Conservation (phyloP, 2,329 filamentous ascomycete genomes). For the Alternaria conjuncta region DNA sequence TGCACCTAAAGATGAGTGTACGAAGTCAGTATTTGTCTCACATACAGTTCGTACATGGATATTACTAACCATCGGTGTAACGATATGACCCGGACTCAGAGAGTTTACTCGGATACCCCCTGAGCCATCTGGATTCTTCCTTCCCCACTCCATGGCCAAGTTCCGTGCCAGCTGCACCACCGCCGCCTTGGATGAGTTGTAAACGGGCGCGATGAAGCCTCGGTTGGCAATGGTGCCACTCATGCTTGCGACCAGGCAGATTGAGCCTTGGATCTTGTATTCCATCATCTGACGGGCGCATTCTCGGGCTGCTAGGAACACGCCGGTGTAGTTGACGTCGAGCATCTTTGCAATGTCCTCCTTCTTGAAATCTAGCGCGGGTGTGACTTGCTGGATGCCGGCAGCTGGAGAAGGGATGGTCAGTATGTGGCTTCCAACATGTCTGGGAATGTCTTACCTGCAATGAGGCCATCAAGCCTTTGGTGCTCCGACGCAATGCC, state of each 20-base stretch:
- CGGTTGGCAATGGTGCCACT: constrained; percentile 66
- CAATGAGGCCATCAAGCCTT: constrained; percentile 78
- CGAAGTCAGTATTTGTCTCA: no score
- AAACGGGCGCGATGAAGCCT: constrained; percentile 68
- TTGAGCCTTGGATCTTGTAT: constrained; percentile 63
- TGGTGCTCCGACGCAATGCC: constrained; percentile 72
- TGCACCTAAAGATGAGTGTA: no score
- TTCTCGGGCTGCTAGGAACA: constrained; percentile 66
- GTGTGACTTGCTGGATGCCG: constrained; percentile 78
- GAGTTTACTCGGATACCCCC: constrained; percentile 79
- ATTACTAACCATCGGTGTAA: constrained; percentile 82
- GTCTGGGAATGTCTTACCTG: constrained; percentile 31
- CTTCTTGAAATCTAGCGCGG: constrained; percentile 75
- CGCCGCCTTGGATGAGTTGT: constrained; percentile 77
- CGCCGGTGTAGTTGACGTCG: constrained; percentile 64
- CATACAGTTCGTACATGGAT: no score
- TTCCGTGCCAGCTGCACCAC: constrained; percentile 73
- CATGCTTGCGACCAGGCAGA: constrained; percentile 68
- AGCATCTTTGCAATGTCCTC: constrained; percentile 66
- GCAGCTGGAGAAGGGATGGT: constrained; percentile 55
- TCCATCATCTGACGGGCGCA: constrained; percentile 67
- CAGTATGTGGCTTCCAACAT: no score
- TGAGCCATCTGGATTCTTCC: constrained; percentile 53
- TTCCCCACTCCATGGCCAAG: constrained; percentile 71
- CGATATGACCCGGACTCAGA: constrained; percentile 78